phyloP scores from a whole-genome alignment of 345 rosid genomes.

The Aquilaria malaccensis region DNA sequence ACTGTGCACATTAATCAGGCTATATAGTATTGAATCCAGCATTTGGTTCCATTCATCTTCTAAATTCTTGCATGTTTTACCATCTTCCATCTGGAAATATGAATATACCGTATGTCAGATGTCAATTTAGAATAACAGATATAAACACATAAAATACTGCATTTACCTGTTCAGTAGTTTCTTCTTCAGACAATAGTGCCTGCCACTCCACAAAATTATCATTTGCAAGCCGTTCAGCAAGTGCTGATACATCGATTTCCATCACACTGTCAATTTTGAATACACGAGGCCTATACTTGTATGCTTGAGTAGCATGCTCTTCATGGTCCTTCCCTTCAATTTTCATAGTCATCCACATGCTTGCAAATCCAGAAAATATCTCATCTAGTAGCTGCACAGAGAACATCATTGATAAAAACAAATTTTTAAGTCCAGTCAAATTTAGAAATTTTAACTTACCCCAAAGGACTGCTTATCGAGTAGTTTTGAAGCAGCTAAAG shows the following conservation, averaged over 20 bases:
- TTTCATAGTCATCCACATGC: constrained; percentile 77
- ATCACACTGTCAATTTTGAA: constrained; percentile 64
- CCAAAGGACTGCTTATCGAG: constrained; percentile 59
- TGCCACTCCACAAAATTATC: constrained; percentile 75
- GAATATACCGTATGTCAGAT: constrained; percentile 1
- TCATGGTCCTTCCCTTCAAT: constrained; percentile 53
- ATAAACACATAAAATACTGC: constrained; percentile 2
- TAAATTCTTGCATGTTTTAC: constrained; percentile 34
- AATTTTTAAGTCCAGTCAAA: background rate
- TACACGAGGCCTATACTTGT: constrained; percentile 72
- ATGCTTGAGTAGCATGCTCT: constrained; percentile 46
- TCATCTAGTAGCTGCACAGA: constrained; percentile 55
- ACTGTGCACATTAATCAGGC: constrained; percentile 53
- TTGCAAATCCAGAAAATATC: constrained; percentile 50
- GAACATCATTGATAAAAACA: constrained; percentile 17
- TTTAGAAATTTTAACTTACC: constrained; percentile 31
- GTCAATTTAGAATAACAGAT: constrained; percentile 7
- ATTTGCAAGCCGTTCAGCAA: constrained; percentile 41
- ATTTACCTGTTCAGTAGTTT: constrained; percentile 41
- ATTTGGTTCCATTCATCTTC: constrained; percentile 66
- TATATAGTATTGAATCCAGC: constrained; percentile 42
- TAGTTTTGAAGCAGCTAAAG: constrained; percentile 42
- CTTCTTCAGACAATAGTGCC: constrained; percentile 63
- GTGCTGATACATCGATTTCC: constrained; percentile 64
- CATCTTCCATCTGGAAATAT: constrained; percentile 40